These are phyloP conservation scores for Fulvia fulva DNA, from an alignment of 2,329 filamentous ascomycete genomes.

Conservation along the genomic window DNA sequence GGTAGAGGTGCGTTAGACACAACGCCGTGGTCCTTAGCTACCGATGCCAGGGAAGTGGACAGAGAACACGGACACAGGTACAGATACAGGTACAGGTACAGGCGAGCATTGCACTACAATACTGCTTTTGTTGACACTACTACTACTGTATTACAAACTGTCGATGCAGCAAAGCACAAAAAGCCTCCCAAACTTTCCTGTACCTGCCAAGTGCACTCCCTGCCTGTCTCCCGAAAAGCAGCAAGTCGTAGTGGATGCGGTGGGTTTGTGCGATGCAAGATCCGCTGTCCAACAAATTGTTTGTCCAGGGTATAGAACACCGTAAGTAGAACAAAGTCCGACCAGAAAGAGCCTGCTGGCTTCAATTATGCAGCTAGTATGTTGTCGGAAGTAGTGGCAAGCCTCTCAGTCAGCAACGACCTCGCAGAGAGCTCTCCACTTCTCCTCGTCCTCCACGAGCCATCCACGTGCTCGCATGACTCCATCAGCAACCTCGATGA, in stretches of 20 bases:
- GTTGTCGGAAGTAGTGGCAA: background rate
- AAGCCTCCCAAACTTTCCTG: background rate
- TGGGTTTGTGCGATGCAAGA: background rate
- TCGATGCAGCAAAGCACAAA: background rate
- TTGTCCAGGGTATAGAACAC: background rate
- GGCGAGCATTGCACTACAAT: background rate
- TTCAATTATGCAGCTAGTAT: background rate
- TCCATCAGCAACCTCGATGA: slow-evolving; percentile 70
- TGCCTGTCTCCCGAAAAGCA: background rate
- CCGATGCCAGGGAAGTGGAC: background rate
- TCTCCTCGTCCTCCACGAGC: slow-evolving; percentile 58
- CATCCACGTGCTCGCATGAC: slow-evolving; percentile 63
- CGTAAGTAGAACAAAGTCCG: background rate
- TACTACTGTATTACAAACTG: background rate
- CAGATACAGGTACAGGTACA: background rate
- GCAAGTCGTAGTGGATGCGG: background rate
- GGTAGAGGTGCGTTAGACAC: background rate
- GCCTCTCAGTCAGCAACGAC: slow-evolving; percentile 31
- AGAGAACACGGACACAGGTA: no score
- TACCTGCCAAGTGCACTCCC: background rate
- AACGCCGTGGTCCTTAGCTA: background rate
- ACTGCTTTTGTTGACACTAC: background rate
- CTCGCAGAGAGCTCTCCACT: slow-evolving; percentile 43
- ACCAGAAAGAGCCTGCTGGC: background rate
- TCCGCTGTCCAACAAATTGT: background rate